phyloP scores from a whole-genome alignment of 805 yeast genomes.

The Candida sphagnicola region DNA sequence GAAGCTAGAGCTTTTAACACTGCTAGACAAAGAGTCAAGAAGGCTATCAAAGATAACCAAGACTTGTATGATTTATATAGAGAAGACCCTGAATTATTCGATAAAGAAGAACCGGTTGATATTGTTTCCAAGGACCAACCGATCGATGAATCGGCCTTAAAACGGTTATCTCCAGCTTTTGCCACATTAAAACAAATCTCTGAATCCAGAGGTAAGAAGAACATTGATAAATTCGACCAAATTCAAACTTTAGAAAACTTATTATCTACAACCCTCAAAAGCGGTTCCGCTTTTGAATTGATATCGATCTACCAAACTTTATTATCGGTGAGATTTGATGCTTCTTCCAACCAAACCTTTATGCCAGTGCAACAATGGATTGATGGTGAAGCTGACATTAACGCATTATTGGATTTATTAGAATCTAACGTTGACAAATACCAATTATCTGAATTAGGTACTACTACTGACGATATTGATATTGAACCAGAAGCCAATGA shows the following conservation, averaged over 20 bases:
- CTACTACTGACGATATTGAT: constrained; percentile 66
- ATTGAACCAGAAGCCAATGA: constrained; percentile 56
- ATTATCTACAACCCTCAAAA: constrained; percentile 26
- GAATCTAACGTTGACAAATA: constrained; percentile 55
- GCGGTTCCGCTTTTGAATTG: constrained; percentile 59
- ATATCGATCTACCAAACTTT: constrained; percentile 76
- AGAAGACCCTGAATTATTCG: constrained; percentile 72
- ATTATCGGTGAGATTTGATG: constrained; percentile 85
- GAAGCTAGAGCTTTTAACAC: constrained; percentile 86
- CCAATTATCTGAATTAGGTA: constrained; percentile 74
- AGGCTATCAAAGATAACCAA: constrained; percentile 68
- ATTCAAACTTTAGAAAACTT: constrained; percentile 65
- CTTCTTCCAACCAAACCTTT: constrained; percentile 58
- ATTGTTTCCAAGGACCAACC: constrained; percentile 27
- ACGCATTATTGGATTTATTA: constrained; percentile 59
- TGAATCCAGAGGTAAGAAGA: constrained; percentile 94
- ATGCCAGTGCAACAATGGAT: constrained; percentile 85
- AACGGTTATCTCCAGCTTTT: constrained; percentile 52
- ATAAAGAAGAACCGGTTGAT: constrained; percentile 46
- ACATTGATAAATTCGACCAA: constrained; percentile 80
- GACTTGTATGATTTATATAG: constrained; percentile 55
- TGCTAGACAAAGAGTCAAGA: constrained; percentile 82
- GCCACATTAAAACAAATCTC: constrained; percentile 66
- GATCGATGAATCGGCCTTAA: constrained; percentile 33
- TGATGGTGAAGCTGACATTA: constrained; percentile 58